Conservation (phyloP, 306 rosid species). For the Calophaca sinica region DNA sequence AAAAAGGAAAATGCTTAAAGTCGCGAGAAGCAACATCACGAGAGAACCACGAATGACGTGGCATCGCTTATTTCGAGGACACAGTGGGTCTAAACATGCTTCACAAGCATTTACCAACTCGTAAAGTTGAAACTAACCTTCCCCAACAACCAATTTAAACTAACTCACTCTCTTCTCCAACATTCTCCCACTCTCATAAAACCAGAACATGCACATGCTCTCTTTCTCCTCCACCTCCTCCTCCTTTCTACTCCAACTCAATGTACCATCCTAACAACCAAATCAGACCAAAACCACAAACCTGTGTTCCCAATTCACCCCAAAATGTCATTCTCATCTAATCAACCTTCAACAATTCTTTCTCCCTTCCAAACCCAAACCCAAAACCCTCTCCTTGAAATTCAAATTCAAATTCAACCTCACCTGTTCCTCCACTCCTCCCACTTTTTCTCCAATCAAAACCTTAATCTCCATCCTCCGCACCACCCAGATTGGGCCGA, state of each 20-base stretch:
- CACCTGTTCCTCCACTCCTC: conserved; percentile 34
- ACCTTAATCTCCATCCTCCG: conserved; percentile 54
- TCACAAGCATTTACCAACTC: conserved; percentile 43
- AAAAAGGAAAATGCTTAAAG: no score
- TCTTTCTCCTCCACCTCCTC: not conserved
- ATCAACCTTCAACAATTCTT: not conserved
- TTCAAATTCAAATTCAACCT: conserved; percentile 31
- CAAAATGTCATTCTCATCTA: conserved; percentile 40
- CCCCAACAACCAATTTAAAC: conserved; percentile 37
- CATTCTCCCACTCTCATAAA: not conserved
- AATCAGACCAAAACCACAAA: conserved; percentile 33
- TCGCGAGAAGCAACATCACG: no score
- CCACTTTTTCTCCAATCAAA: not conserved
- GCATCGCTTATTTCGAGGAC: no score
- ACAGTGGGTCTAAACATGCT: conserved; percentile 50
- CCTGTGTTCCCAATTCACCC: conserved; percentile 55
- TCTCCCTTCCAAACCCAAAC: conserved; percentile 13
- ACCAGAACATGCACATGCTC: conserved; percentile 40
- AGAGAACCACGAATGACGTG: no score
- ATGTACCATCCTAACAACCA: conserved; percentile 56
- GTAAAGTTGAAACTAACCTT: not conserved
- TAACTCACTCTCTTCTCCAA: not conserved
- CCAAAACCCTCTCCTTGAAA: not conserved
- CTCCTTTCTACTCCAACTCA: not conserved
- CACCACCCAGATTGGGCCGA: conserved; percentile 86